A percentile compares a stretch with the other conserved stretches of the same genome.
phyloP scores from a whole-genome alignment of 371 early-diverging fungal genomes.

The Actinomortierella wolfii region DNA sequence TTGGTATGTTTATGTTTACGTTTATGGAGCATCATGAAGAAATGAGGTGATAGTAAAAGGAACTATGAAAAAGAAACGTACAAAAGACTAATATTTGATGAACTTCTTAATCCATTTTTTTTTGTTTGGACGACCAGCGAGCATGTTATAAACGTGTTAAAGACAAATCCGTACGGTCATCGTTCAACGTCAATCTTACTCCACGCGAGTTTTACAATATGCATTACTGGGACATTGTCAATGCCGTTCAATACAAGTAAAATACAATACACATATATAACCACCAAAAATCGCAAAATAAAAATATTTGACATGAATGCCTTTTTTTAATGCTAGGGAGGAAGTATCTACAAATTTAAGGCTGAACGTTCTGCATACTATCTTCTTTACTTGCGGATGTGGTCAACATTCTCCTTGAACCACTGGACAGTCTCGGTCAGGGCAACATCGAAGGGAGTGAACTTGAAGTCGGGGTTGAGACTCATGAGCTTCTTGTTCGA shows the following conservation, averaged over 20 bases:
- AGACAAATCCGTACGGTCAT: conserved; percentile 23
- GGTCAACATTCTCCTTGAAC: conserved; percentile 78
- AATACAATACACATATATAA: too few species aligned
- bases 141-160: conserved; percentile 21
- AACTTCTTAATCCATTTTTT: background rate
- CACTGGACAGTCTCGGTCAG: conserved; percentile 78
- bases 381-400: conserved; percentile 54
- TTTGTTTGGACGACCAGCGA: conserved; percentile 8
- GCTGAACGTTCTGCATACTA: too few species aligned
- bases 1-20: conserved; percentile 14
- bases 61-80: background rate
- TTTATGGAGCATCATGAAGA: background rate
- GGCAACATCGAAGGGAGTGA: conserved; percentile 81
- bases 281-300: too few species aligned
- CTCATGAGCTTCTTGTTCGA: conserved; percentile 79
- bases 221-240: conserved; percentile 32
- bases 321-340: too few species aligned
- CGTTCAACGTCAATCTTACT: conserved; percentile 30
- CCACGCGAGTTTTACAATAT: conserved; percentile 17
- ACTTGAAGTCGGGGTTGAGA: conserved; percentile 79
- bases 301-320: too few species aligned
- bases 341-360: too few species aligned
- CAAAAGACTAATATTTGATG: background rate
- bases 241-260: conserved; percentile 34
- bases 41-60: too few species aligned